Base-by-base conservation (phyloP, 2,329 filamentous ascomycete genomes). In the Cyphellophora attinorum region DNA sequence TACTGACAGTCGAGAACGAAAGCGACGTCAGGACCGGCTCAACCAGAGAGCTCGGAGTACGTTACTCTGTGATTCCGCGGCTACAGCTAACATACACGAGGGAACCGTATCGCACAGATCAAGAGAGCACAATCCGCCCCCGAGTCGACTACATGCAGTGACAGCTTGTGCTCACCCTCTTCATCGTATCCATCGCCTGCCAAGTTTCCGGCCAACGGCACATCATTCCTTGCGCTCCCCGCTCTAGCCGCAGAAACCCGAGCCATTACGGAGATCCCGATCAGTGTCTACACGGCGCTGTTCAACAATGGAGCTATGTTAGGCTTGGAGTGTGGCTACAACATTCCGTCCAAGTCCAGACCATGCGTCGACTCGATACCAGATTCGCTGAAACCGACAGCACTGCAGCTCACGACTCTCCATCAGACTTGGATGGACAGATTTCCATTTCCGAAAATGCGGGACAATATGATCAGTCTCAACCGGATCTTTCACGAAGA, bases 361-460 rank as follows among this genome's bases (percentile, higher is more conserved):
- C 42, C 42, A n/a, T 43, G 38, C 3, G 41, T 35, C 15, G 30
- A 40, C 28, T 11, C 33, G 19, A 16, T 53, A 12, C 51, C 50
- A 5, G 11, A 44, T 37, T 31, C 46, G 48, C 38, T 62, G 11
- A 54, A 41, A n/a, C 58, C 60, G 5, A 61, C 57, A 10, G 34
- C 42, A 5, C 36, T 53, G 6, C 59, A 64, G 35, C 45, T 52
- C 5, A 46, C 44, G 2, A 50, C 50, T 3, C 44, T 55, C 13
- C 59, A 64, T 41, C 52, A 52, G 14, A 47, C 49, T 0, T 64
- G 58, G 57, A 53, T 62, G 29, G 60, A 64, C 38, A 51, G 58
- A n/a, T 56, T 62, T 18, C 59, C 59, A 1, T 61, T 62, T 31
- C 59, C 58, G 5, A 50, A 48, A 16, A 53, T 62, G 49, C 45